Base-by-base conservation (phyloP, 768 basidiomycete genomes). In the Kwoniella dejecticola region DNA sequence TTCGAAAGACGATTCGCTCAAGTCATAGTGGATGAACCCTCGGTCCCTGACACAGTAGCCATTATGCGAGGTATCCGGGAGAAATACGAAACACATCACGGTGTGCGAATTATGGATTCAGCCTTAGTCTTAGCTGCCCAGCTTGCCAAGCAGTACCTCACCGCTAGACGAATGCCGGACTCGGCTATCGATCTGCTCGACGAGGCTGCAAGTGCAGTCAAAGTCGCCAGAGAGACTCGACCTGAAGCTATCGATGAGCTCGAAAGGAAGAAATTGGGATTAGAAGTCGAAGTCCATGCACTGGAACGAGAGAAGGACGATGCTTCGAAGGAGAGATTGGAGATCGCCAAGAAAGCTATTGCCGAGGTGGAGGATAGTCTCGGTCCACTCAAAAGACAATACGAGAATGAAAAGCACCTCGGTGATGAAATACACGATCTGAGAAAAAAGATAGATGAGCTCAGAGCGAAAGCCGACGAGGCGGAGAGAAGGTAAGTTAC, bases 281-380 rank as follows among this genome's bases (percentile, higher is more conserved):
- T 98, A 27, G 90, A 97, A 73, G 87, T 98, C 19, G 95, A 96
- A 75, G 89, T 96, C 21, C 93, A 96, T 75, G 95, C 95, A 10
- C 81, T 97, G 52, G 90, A 93, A 75, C 85, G 92, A 47, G 93
- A 96, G 78, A 94, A 91, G 77, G 93, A 96, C 62, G 76, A 85
- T 4, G 89, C 90, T 4, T 92, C 90, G 71, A 89, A 90, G 78
- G 91, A 93, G 59, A 85, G 91, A 12, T 82, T 95, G 11, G 82
- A 83, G 36, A 66, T 81, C 17, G 91, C 91, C 7, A 85, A 84
- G 64, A 93, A 90, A 79, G 84, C 85, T 3, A 87, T 91, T 63
- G 86, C 89, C 2, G 86, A 91, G 46, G 85, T 94, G 41, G 90
- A 92, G 42, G 93, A 95, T 59, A 80, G 91, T 65, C 84, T 96